These are phyloP conservation scores for Cordyceps cateniannulata DNA, from an alignment of 2,329 filamentous ascomycete species.

Conservation along the genomic window DNA sequence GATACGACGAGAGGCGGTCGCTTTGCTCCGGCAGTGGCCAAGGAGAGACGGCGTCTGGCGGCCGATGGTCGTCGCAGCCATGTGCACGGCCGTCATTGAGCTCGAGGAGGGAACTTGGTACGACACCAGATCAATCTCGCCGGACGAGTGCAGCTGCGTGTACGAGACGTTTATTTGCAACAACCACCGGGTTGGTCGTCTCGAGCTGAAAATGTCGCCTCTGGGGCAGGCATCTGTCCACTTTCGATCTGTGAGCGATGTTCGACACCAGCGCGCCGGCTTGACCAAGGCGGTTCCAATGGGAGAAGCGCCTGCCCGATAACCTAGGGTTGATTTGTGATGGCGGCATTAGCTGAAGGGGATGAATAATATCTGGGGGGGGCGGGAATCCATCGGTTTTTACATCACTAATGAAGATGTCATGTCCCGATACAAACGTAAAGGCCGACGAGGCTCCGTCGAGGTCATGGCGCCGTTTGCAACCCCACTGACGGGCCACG, in stretches of 20 bases:
- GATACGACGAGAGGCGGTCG: slow-evolving; percentile 3
- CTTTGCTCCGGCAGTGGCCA: slow-evolving; percentile 5
- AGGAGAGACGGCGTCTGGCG: slow-evolving; percentile 5
- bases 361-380: neutral
- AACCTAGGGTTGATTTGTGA: too few species aligned
- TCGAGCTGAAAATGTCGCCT: slow-evolving; percentile 2
- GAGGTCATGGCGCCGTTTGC: neutral
- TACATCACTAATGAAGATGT: neutral
- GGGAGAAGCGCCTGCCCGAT: too few species aligned
- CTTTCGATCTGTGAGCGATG: slow-evolving; percentile 7
- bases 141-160: neutral
- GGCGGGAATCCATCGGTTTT: too few species aligned
- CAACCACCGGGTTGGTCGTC: slow-evolving; percentile 5
- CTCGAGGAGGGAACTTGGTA: slow-evolving; percentile 6
- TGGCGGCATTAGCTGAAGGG: neutral
- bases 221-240: neutral
- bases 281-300: neutral
- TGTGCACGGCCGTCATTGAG: slow-evolving; percentile 6
- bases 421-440: neutral
- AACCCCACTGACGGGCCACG: neutral
- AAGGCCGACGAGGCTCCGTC: neutral
- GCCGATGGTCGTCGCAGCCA: neutral
- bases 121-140: neutral
- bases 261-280: slow-evolving; percentile 1
- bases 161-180: slow-evolving; percentile 5